Base-by-base conservation (phyloP, 2,329 filamentous ascomycete species). In the Ceratocystis smalleyi region DNA sequence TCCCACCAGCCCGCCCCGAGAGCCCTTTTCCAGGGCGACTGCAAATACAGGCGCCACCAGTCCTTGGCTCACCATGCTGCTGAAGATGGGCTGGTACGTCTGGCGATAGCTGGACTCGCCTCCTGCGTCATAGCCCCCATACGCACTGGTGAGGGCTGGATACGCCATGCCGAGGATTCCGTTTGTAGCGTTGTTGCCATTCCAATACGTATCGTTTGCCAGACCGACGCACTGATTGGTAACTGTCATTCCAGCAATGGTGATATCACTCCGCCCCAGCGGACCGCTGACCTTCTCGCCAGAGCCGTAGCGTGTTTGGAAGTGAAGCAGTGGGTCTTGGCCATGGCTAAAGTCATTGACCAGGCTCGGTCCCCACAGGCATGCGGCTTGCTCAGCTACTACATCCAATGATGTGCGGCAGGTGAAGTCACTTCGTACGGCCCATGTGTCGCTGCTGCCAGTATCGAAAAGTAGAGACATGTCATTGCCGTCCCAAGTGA, bases 381-480 rank as follows among this genome's bases (percentile, higher is more conserved):
- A 80, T 1, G 69, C 66, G 1, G 68, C 66, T 43, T 73, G 71
- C 1, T 72, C 68, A 27, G 71, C 70, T 6, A 69, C 65, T 5
- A 69, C 67, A 17, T 76, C 75, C 0, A 68, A 65, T n/a, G 68
- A 69, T 65, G 75, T 74, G 43, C 74, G 69, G 67, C 79, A 81
- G 54, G 70, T 69, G 67, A 79, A 79, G 35, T 73, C 72, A 0
- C 69, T 69, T 10, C 72, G 71, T 43, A 74, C 74, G 1, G 75
- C 74, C 79, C 79, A 81, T 0, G 79, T 81, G 67, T 82, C 79
- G 24, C 78, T 75, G 69, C 78, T 80, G 27, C 77, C 79, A 0
- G 78, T 80, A 68, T 81, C 78, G 59, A 82, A 72, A 12, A 79
- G 69, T 32, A 81, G 69, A 72, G 73, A 75, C 35, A 76, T 68